Evolutionary conservation across 2,329 filamentous ascomycete species (phyloP).

Genomic region (Bisporella sp.): DNA sequence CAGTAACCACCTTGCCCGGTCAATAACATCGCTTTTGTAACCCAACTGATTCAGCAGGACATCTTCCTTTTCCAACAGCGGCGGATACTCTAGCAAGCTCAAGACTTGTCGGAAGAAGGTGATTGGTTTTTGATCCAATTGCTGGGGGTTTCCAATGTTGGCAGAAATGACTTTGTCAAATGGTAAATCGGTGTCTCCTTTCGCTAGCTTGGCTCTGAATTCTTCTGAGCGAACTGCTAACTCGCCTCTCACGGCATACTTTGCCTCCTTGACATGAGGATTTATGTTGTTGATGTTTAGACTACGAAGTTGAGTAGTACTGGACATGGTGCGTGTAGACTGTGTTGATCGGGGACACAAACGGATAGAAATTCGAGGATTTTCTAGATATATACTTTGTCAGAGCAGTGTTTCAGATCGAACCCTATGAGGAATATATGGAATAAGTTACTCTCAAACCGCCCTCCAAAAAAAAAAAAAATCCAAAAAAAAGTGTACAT

Average conservation of each 20-base stretch:
- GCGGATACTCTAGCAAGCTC: slow-evolving; percentile 85
- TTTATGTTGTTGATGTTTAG: slow-evolving; percentile 88
- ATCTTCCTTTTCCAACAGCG: slow-evolving; percentile 74
- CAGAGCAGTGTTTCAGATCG: background rate
- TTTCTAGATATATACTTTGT: no score
- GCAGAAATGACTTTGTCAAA: slow-evolving; percentile 91
- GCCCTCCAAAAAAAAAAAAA: slow-evolving; percentile 11
- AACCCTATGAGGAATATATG: background rate
- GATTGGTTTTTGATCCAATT: slow-evolving; percentile 97
- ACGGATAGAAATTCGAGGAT: no score
- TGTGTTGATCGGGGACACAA: no score
- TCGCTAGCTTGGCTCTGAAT: slow-evolving; percentile 68
- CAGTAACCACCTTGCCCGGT: slow-evolving; percentile 73
- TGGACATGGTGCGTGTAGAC: slow-evolving; percentile 23
- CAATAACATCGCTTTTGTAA: slow-evolving; percentile 86
- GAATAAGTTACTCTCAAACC: background rate
- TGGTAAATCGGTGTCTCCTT: slow-evolving; percentile 54
- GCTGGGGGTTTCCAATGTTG: slow-evolving; percentile 98
- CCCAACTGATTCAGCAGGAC: slow-evolving; percentile 69
- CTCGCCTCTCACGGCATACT: slow-evolving; percentile 96
- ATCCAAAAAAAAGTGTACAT: background rate
- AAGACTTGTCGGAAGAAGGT: slow-evolving; percentile 98
- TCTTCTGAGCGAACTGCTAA: slow-evolving; percentile 89
- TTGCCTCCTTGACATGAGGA: slow-evolving; percentile 74
- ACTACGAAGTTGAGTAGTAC: slow-evolving; percentile 35